Conservation (phyloP, 495 filamentous ascomycete species). For the Pyrenopolyporus hunteri region DNA sequence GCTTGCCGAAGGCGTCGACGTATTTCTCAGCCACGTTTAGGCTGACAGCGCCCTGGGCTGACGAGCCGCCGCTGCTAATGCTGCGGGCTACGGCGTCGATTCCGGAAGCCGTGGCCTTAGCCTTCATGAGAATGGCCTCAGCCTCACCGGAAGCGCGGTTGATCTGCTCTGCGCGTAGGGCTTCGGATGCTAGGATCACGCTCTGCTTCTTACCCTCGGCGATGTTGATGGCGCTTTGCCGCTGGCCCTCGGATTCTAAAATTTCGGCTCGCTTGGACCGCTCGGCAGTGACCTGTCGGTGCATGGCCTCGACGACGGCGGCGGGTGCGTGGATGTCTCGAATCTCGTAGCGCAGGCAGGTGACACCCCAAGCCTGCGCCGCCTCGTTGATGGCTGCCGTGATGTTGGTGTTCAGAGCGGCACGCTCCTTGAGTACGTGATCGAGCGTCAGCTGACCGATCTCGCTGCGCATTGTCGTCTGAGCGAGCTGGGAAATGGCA, state of each 20-base stretch:
- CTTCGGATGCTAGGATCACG: conserved; percentile 94
- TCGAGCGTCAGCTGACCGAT: conserved; percentile 96
- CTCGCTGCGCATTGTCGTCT: conserved; percentile 98
- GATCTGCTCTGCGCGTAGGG: conserved; percentile 86
- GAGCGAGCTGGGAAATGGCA: conserved; percentile 95
- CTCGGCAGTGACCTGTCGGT: conserved; percentile 95
- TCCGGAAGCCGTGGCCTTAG: conserved; percentile 82
- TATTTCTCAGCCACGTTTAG: conserved; percentile 96
- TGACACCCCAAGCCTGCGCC: conserved; percentile 93
- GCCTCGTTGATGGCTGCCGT: conserved; percentile 98
- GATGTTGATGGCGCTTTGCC: conserved; percentile 97
- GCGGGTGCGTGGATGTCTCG: conserved; percentile 96
- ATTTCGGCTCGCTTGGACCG: conserved; percentile 97
- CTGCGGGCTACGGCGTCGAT: conserved; percentile 82
- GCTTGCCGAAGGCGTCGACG: conserved; percentile 88
- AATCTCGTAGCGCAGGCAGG: conserved; percentile 96
- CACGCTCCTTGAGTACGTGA: conserved; percentile 95
- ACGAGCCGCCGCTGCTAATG: conserved; percentile 71
- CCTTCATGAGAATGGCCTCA: conserved; percentile 86
- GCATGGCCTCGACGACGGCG: conserved; percentile 94
- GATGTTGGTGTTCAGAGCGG: conserved; percentile 94
- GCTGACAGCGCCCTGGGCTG: conserved; percentile 81
- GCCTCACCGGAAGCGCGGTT: conserved; percentile 91
- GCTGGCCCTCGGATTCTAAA: conserved; percentile 91
- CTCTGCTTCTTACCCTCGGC: conserved; percentile 95